Conservation (phyloP, 257 asterid genomes). For the Asclepias syriaca region DNA sequence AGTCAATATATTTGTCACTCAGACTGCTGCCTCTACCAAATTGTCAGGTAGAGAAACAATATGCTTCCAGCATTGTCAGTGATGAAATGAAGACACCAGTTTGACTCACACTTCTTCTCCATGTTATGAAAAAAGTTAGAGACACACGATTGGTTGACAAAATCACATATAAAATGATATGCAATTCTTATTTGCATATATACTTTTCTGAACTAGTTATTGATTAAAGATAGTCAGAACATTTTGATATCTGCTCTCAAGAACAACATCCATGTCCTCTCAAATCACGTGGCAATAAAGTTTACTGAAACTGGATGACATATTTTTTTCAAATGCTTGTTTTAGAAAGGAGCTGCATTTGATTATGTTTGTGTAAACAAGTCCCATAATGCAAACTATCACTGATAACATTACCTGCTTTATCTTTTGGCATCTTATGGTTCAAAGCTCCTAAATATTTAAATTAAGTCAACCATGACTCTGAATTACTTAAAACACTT, state of each 20-base stretch:
- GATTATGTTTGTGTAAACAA: not conserved
- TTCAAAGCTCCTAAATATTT: not conserved
- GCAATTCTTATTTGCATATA: not conserved
- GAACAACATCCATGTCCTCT: not conserved
- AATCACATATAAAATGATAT: not conserved
- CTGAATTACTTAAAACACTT: not conserved
- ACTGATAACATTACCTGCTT: not conserved
- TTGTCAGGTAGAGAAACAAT: slow-evolving; percentile 40
- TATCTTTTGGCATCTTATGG: not conserved
- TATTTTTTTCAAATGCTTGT: not conserved
- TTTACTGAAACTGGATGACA: not conserved
- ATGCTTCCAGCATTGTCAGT: not conserved
- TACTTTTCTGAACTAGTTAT: not conserved
- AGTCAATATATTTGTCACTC: slow-evolving; percentile 51
- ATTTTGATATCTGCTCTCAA: too few relatives aligned
- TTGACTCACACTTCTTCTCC: not conserved
- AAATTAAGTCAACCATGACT: not conserved
- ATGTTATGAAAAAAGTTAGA: not conserved
- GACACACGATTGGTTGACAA: not conserved
- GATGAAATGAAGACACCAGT: not conserved
- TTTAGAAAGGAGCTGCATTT: not conserved
- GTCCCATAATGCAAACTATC: not conserved
- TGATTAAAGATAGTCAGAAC: not conserved
- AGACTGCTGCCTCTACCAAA: slow-evolving; percentile 39
- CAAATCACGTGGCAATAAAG: not conserved